Evolutionary conservation across 2,329 filamentous ascomycete species (phyloP), one percentile per base, ranked within the genome.

Genomic region (Penicillium occitanis): DNA sequence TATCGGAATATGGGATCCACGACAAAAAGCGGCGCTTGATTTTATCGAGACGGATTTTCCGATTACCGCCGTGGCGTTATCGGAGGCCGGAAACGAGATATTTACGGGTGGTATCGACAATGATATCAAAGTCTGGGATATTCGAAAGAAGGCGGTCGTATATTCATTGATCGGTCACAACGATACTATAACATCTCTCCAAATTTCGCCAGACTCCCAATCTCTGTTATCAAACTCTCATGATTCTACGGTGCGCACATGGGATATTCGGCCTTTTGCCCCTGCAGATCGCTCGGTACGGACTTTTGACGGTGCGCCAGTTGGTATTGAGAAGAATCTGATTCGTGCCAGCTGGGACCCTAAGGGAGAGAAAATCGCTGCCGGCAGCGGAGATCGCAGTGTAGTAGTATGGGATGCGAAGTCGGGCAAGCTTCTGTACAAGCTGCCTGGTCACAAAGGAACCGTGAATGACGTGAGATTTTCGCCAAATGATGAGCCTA

Each of bases 31-130:
- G 63, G 94, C 93, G 0, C 87, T 91, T 65, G 91, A 96, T 73
- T 93, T 93, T 72, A 90, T 98, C 69, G 88, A 94, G 75, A 97
- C 93, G 0, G 90, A 95, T 68, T 96, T 96, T 68, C 95, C 95
- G 1, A 88, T 99, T 65, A 98, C 95, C 1, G 91, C 94, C 0
- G 88, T 98, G 5, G 92, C 93, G 17, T 83, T 98, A n/a, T 90
- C 93, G 0, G 93, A 97, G 76, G 93, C 94, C 1, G 95, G 95
- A 19, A 97, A 97, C 76, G 95, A 98, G 80, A 87, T 99, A 30
- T 99, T 95, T 78, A 91, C 91, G 6, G 94, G 94, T 57, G 91
- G 93, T 25, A 97, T 99, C 71, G 95, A 98, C 80, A 97, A 98
- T 75, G 93, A 96, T 72, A 96, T 99, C 76, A 92, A 93, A 73